Conservation (phyloP, 2,329 filamentous ascomycete genomes). For the Penicillium sp. region DNA sequence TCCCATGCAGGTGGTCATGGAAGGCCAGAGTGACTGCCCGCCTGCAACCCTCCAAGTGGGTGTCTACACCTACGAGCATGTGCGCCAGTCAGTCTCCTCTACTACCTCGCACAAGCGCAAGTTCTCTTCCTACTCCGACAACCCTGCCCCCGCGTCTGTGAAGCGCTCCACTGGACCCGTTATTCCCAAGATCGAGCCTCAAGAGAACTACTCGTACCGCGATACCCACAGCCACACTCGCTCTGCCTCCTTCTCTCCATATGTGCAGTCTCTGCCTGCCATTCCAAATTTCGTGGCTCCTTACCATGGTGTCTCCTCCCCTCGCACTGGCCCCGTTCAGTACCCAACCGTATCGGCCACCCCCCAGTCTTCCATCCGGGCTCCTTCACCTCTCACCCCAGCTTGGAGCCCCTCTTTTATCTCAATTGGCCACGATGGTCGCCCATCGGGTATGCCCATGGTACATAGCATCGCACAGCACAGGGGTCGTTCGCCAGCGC, state of each 20-base stretch:
- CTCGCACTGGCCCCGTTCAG: slow-evolving; percentile 43
- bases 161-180: slow-evolving; percentile 51
- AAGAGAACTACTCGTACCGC: slow-evolving; percentile 57
- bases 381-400: slow-evolving; percentile 50
- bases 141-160: slow-evolving; percentile 46
- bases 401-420: slow-evolving; percentile 51
- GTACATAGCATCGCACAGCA: slow-evolving; percentile 36
- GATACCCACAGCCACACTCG: slow-evolving; percentile 36
- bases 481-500: slow-evolving; percentile 47
- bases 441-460: slow-evolving; percentile 23
- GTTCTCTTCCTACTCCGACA: slow-evolving; percentile 52
- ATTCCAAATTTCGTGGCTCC: slow-evolving; percentile 41
- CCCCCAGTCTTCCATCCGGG: slow-evolving; percentile 46
- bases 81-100: slow-evolving; percentile 39
- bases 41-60: slow-evolving; percentile 57
- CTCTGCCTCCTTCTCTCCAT: slow-evolving; percentile 48
- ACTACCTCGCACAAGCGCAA: slow-evolving; percentile 57
- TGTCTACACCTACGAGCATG: slow-evolving; percentile 61
- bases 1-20: slow-evolving; percentile 60
- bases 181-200: slow-evolving; percentile 48
- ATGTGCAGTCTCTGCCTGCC: slow-evolving; percentile 50
- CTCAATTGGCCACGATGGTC: slow-evolving; percentile 45
- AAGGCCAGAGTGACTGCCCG: slow-evolving; percentile 55
- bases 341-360: slow-evolving; percentile 42
- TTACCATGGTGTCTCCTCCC: slow-evolving; percentile 39